Percentiles rank a stretch among this genome's conserved stretches.
phyloP scores from a whole-genome alignment of 257 asterid genomes.

The Solanum raphanifolium region DNA sequence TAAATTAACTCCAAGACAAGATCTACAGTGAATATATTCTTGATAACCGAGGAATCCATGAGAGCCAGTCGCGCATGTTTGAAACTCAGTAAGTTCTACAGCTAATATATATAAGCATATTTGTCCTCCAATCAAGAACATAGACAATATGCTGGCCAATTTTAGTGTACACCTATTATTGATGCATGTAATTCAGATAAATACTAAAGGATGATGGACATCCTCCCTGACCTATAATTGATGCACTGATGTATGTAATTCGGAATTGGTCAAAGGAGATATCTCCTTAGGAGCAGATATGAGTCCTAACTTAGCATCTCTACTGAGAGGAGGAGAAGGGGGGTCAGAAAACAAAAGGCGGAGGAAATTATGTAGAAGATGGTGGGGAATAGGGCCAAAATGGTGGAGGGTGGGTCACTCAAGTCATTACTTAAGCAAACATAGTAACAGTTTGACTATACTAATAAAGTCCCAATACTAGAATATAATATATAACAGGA shows the following conservation, averaged over 20 bases:
- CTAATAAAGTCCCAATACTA: not conserved
- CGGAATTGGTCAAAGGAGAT: not conserved
- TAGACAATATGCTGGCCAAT: not conserved
- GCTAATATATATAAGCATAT: not conserved
- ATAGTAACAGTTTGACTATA: not conserved
- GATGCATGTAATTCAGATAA: not conserved
- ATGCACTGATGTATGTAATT: not conserved
- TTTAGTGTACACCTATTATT: not conserved
- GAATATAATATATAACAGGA: not conserved
- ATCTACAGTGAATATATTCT: not conserved
- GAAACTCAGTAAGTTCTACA: not conserved
- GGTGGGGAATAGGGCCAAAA: not conserved
- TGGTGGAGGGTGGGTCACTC: not conserved
- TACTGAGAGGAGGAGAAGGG: not conserved
- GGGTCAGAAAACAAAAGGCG: not conserved
- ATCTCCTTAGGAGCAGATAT: not conserved
- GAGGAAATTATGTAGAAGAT: not conserved
- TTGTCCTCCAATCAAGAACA: not conserved
- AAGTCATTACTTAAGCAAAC: not conserved
- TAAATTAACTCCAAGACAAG: not conserved
- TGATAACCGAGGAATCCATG: not conserved
- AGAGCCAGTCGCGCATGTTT: not conserved
- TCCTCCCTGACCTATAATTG: not conserved
- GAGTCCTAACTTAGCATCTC: not conserved
- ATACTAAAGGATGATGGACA: not conserved